These are phyloP conservation scores for Lupinus albus DNA, from an alignment of 306 rosid genomes.

Conservation along the genomic window DNA sequence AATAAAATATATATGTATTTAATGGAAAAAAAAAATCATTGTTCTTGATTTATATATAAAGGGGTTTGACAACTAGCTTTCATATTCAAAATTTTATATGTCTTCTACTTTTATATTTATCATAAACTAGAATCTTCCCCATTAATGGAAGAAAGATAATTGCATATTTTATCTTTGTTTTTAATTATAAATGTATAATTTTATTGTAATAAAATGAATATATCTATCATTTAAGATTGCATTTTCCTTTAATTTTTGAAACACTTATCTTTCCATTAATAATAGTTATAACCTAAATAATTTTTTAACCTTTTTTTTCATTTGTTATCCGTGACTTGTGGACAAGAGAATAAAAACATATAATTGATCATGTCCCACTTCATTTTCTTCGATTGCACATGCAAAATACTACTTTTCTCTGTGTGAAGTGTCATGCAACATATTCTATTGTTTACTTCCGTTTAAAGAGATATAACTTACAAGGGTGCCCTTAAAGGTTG, in stretches of 20 bases:
- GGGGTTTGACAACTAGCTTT: constrained; percentile 42
- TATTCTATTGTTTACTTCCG: not conserved
- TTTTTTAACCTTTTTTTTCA: not conserved
- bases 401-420: not conserved
- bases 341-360: not conserved
- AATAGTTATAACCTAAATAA: too few relatives aligned
- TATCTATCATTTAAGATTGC: too few relatives aligned
- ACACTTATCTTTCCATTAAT: too few relatives aligned
- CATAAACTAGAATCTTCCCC: too few relatives aligned
- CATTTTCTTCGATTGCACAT: constrained; percentile 14
- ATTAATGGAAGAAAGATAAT: too few relatives aligned
- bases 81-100: not conserved
- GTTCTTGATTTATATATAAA: too few relatives aligned
- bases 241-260: too few relatives aligned
- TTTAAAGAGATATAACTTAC: constrained; percentile 6
- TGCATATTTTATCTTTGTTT: too few relatives aligned
- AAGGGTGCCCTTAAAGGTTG: constrained; percentile 43
- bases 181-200: too few relatives aligned
- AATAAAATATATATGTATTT: too few relatives aligned
- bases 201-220: too few relatives aligned
- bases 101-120: not conserved
- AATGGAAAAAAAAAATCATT: too few relatives aligned
- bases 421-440: not conserved
- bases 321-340: not conserved
- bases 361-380: not conserved